Percentiles rank a stretch among this genome's conserved stretches.
Evolutionary conservation across 176 grass and related monocot species (phyloP).

Genomic region (Triticum turgidum): DNA sequence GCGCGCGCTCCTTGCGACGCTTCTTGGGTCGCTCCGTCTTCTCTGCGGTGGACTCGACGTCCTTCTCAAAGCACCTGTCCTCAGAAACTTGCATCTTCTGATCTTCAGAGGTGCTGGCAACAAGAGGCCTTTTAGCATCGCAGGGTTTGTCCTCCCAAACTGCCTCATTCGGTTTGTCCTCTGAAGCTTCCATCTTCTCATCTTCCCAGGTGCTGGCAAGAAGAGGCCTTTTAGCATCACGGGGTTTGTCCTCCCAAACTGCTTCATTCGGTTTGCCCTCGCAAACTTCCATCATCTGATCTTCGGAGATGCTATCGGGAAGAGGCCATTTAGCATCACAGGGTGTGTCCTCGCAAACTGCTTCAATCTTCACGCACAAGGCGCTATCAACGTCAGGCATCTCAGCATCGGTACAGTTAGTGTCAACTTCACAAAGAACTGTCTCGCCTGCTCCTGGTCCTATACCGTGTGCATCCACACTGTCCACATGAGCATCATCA

Average conservation of each 20-base stretch:
- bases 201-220: not conserved
- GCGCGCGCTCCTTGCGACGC: constrained; percentile 50
- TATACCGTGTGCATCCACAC: not conserved
- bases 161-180: constrained; percentile 9
- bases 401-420: constrained; percentile 16
- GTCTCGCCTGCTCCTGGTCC: not conserved
- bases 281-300: not conserved
- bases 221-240: constrained; percentile 8
- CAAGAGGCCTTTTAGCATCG: constrained; percentile 7
- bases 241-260: not conserved
- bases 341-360: not conserved
- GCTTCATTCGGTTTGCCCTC: not conserved
- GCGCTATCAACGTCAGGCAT: not conserved
- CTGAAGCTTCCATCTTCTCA: not conserved
- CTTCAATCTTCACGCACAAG: not conserved
- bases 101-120: not conserved
- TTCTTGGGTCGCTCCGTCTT: constrained; percentile 53
- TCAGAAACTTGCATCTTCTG: constrained; percentile 5
- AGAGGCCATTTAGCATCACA: constrained; percentile 15
- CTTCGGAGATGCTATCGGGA: not conserved
- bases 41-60: not conserved
- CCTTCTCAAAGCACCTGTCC: constrained; percentile 34
- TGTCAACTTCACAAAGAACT: constrained; percentile 24
- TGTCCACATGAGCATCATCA: not conserved
- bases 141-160: not conserved